Evolutionary conservation across 306 rosid genomes (phyloP).

Genomic region (Comarum palustre): DNA sequence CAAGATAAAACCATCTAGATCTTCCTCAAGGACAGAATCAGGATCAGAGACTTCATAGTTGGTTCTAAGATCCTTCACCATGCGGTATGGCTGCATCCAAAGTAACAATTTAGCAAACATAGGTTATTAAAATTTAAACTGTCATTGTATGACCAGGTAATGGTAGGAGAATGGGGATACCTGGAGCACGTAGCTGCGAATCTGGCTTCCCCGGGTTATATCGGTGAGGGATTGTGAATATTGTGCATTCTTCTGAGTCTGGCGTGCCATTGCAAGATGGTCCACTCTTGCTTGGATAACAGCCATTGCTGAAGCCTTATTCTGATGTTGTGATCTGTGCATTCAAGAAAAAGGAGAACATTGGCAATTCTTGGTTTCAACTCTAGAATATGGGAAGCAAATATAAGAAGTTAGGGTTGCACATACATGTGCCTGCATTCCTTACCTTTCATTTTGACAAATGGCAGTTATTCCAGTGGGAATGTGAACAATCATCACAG

Average conservation of each 20-base stretch:
- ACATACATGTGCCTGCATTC: neutral
- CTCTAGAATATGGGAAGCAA: neutral
- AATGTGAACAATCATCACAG: conserved; percentile 80
- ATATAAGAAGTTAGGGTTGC: neutral
- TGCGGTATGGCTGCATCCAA: conserved; percentile 76
- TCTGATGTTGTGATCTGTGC: conserved; percentile 85
- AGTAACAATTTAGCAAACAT: conserved; percentile 5
- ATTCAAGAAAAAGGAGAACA: neutral
- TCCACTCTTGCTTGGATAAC: conserved; percentile 88
- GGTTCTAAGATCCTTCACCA: conserved; percentile 97
- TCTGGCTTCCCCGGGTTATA: conserved; percentile 96
- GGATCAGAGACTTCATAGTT: conserved; percentile 89
- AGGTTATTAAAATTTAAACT: conserved; percentile 16
- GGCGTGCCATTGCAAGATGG: conserved; percentile 88
- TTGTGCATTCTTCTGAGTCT: conserved; percentile 72
- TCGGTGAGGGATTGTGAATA: conserved; percentile 92
- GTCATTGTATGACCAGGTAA: neutral
- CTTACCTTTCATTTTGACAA: conserved; percentile 92
- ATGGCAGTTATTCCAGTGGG: conserved; percentile 92
- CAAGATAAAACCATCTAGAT: conserved; percentile 75
- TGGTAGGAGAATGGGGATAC: conserved; percentile 31
- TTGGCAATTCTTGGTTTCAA: neutral
- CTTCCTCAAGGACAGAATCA: conserved; percentile 88
- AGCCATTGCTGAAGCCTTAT: conserved; percentile 92
- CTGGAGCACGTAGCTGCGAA: conserved; percentile 90